A percentile compares a stretch with the other conserved stretches of the same genome.
Conservation (phyloP, 2,329 filamentous ascomycete species). For the Paecilomyces sp. region DNA sequence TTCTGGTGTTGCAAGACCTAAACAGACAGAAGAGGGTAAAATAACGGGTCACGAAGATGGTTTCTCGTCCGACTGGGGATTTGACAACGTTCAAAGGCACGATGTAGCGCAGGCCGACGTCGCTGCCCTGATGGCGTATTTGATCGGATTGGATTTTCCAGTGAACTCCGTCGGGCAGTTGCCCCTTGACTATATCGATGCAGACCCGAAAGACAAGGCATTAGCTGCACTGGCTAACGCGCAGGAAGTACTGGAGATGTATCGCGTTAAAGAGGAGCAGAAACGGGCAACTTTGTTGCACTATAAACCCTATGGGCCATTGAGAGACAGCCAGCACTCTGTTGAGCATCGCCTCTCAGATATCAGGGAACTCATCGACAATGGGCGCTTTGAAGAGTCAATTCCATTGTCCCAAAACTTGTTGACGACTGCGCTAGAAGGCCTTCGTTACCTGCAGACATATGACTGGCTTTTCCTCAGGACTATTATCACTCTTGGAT, state of each 20-base stretch:
- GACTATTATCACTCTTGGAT: constrained; percentile 80
- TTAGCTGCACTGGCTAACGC: constrained; percentile 79
- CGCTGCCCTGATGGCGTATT: constrained; percentile 89
- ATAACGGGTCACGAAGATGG: constrained; percentile 80
- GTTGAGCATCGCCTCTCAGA: constrained; percentile 59
- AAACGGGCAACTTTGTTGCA: constrained; percentile 70
- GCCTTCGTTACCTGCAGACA: constrained; percentile 88
- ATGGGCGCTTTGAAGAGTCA: constrained; percentile 63
- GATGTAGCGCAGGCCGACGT: constrained; percentile 93
- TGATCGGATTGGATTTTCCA: constrained; percentile 80
- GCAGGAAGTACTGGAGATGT: constrained; percentile 87
- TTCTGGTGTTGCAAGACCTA: constrained; percentile 74
- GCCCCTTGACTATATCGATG: constrained; percentile 73
- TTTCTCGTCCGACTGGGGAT: constrained; percentile 80
- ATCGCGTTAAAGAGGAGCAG: constrained; percentile 81
- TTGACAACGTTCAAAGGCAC: constrained; percentile 73
- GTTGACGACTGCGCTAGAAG: constrained; percentile 69
- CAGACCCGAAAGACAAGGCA: constrained; percentile 67
- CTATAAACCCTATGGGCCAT: constrained; percentile 66
- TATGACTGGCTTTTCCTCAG: constrained; percentile 97
- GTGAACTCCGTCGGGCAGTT: constrained; percentile 95
- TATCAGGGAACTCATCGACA: constrained; percentile 62
- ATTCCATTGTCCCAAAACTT: constrained; percentile 72
- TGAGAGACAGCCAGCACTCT: constrained; percentile 55
- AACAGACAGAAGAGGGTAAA: constrained; percentile 45